Evolutionary conservation across 495 filamentous ascomycete species (phyloP).

Genomic region (Poronia punctata): DNA sequence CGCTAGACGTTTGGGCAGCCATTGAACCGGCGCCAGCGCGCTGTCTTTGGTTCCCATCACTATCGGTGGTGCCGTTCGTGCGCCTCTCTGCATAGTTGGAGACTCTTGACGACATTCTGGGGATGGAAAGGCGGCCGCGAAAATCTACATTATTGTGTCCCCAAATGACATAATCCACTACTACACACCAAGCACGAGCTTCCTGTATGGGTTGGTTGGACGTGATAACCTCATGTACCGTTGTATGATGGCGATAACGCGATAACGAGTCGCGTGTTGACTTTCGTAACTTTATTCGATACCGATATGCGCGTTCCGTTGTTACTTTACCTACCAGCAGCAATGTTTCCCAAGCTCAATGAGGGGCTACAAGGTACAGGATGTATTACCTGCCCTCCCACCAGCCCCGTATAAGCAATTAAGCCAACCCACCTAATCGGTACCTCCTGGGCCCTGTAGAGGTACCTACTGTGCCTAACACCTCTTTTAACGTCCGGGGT

Average conservation of each 20-base stretch:
- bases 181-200: too few relatives aligned
- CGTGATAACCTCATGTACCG: background rate
- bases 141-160: conserved; percentile 14
- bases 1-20: conserved; percentile 11
- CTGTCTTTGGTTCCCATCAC: conserved; percentile 27
- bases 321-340: too few relatives aligned
- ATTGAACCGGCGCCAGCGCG: conserved; percentile 26
- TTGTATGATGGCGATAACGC: conserved; percentile 3
- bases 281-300: background rate
- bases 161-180: conserved; percentile 9
- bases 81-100: conserved; percentile 34
- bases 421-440: too few relatives aligned
- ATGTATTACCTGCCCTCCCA: too few relatives aligned
- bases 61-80: conserved; percentile 30
- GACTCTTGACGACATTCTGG: conserved; percentile 32
- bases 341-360: too few relatives aligned
- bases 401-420: too few relatives aligned
- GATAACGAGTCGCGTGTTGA: conserved; percentile 5
- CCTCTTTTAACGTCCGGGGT: too few relatives aligned
- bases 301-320: background rate
- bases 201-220: background rate
- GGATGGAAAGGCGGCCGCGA: conserved; percentile 10
- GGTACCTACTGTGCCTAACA: background rate
- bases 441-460: too few relatives aligned
- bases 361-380: too few relatives aligned